phyloP scores from a whole-genome alignment of 306 rosid genomes.

The Canavalia ensiformis region DNA sequence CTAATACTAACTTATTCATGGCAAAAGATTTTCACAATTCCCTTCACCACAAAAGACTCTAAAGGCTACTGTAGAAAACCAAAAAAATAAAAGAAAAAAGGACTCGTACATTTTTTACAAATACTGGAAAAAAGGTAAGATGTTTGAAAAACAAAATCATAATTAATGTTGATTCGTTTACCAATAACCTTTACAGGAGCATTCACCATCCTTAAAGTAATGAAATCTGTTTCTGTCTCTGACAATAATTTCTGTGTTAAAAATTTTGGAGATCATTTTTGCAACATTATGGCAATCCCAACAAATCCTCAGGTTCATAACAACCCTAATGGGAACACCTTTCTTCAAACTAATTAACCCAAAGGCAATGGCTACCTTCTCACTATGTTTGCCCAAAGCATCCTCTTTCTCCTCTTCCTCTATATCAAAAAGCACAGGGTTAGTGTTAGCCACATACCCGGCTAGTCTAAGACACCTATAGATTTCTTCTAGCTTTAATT shows the following conservation, averaged over 20 bases:
- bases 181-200: slow-evolving; percentile 59
- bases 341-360: slow-evolving; percentile 57
- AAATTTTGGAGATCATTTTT: slow-evolving; percentile 60
- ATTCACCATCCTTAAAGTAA: slow-evolving; percentile 58
- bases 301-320: slow-evolving; percentile 45
- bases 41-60: not conserved
- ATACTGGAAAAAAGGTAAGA: not conserved
- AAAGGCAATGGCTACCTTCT: slow-evolving; percentile 65
- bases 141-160: not conserved
- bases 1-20: slow-evolving; percentile 20
- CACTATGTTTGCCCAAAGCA: slow-evolving; percentile 61
- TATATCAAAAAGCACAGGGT: slow-evolving; percentile 66
- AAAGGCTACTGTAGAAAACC: not conserved
- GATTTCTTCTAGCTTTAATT: slow-evolving; percentile 63
- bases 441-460: slow-evolving; percentile 63
- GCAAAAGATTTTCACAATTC: slow-evolving; percentile 4
- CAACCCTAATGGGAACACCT: slow-evolving; percentile 44
- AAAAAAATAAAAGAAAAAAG: not conserved
- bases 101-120: not conserved
- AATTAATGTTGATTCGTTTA: slow-evolving; percentile 38
- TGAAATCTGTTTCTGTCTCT: slow-evolving; percentile 64
- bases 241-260: slow-evolving; percentile 54
- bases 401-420: slow-evolving; percentile 73
- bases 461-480: slow-evolving; percentile 54
- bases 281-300: slow-evolving; percentile 62